These are phyloP conservation scores for Irpex lacteus DNA, from an alignment of 1,284 basidiomycete genomes.

Conservation along the genomic window DNA sequence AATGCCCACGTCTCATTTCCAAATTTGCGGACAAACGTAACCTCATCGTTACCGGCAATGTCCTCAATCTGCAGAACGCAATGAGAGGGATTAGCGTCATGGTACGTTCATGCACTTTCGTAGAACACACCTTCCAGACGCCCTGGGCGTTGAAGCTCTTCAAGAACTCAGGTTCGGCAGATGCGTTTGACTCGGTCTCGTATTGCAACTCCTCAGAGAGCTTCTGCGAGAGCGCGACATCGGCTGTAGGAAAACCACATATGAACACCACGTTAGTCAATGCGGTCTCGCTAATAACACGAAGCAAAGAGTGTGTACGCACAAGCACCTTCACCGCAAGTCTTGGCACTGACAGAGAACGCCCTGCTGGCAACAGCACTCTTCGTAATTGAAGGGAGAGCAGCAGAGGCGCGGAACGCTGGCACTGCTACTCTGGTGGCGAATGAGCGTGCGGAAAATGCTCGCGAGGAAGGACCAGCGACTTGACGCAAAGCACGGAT, in stretches of 20 bases:
- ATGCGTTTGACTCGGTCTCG: conserved; percentile 65
- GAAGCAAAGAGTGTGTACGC: conserved; percentile 27
- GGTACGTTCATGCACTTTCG: neutral
- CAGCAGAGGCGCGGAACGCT: conserved; percentile 24
- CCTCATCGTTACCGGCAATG: conserved; percentile 75
- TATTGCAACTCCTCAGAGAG: conserved; percentile 84
- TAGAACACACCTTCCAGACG: conserved; percentile 65
- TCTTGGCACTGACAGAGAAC: conserved; percentile 54
- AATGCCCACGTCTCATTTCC: conserved; percentile 85
- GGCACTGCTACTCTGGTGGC: conserved; percentile 24
- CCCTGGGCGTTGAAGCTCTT: conserved; percentile 72
- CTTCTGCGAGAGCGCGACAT: conserved; percentile 72
- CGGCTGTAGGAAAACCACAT: conserved; percentile 44
- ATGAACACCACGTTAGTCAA: neutral
- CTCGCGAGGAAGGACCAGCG: conserved; percentile 33
- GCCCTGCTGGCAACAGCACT: conserved; percentile 34
- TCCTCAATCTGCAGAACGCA: conserved; percentile 62
- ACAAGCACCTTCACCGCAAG: conserved; percentile 64
- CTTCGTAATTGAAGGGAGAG: conserved; percentile 9
- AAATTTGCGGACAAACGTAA: conserved; percentile 79
- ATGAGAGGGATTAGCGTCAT: neutral
- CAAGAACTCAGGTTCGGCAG: conserved; percentile 78
- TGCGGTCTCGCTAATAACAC: neutral
- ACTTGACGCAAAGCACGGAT: conserved; percentile 35
- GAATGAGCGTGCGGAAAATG: conserved; percentile 28